Base-by-base conservation (phyloP, 805 yeast genomes). In the Candida nitratophila region DNA sequence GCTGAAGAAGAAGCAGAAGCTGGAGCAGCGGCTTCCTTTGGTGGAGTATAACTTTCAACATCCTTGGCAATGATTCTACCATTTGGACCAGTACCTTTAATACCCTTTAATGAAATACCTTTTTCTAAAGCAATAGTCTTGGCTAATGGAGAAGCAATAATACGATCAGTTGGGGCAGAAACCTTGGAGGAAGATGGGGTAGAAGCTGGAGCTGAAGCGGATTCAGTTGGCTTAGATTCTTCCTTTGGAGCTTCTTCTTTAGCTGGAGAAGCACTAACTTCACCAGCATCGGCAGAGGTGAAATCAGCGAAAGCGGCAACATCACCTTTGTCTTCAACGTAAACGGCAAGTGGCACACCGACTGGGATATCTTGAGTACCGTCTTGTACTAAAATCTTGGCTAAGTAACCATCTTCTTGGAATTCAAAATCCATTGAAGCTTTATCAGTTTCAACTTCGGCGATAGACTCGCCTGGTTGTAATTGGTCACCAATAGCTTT, bases 351-450 rank as follows among this genome's bases (percentile, higher is more conserved):
- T 59, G 99, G 98, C 69, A 83, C 81, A 59, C 95, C 95, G 40
- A 93, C 96, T 33, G 95, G 93, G 44, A 91, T 72, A 60, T 91
- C 96, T 66, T 87, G 83, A 44, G 96, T 69, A 44, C 97, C 96
- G 47, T 79, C 88, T 29, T 77, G 87, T 48, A 88, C 76, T 52
- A 89, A 69, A 56, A 86, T 83, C 73, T 89, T 87, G 51, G 96
- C 96, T 59, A 89, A 70, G 70, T 60, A 89, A 43, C 96, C 96
- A 51, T 91, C 99, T 60, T 90, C 98, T 73, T 90, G 97, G 75
- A 90, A 91, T 70, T 90, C 98, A 56, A 88, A 91, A 71, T 90
- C 98, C 96, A 90, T 91, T 48, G 89, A 81, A 43, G 98, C 97
- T 74, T 90, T 90, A 67, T 90, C 99, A 54, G 99, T 91, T 72